phyloP scores from a whole-genome alignment of 371 early-diverging fungal species.

The Rhizopus delemar region DNA sequence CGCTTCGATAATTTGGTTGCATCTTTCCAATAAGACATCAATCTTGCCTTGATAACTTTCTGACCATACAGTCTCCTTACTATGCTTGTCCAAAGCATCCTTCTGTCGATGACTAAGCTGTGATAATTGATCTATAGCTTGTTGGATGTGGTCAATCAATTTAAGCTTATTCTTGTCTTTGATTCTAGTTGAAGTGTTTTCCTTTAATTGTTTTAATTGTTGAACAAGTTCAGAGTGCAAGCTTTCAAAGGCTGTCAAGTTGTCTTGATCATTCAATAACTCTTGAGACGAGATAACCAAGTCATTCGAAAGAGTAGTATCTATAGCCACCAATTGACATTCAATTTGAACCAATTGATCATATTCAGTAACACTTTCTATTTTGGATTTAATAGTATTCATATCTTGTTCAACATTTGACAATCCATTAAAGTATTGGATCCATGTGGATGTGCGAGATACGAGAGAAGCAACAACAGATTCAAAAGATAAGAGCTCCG shows the following conservation, averaged over 20 bases:
- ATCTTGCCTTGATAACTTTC: neutral
- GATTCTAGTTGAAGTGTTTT: neutral
- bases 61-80: neutral
- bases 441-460: constrained; percentile 23
- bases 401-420: neutral
- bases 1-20: neutral
- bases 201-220: neutral
- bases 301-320: neutral
- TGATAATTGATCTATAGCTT: neutral
- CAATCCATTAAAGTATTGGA: constrained; percentile 10
- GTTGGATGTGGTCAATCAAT: constrained; percentile 1
- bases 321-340: neutral
- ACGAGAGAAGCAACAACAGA: constrained; percentile 9
- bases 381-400: neutral
- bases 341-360: neutral
- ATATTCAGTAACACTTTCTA: neutral
- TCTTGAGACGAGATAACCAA: neutral
- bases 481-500: constrained; percentile 3
- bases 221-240: neutral
- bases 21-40: neutral
- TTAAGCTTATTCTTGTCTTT: neutral
- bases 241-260: neutral
- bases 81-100: neutral
- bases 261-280: constrained; percentile 6
- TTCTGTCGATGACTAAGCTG: neutral